Percentiles rank a stretch among this genome's conserved stretches.
These are phyloP conservation scores for Fusarium sacchari DNA, from an alignment of 2,329 filamentous ascomycete species.

Conservation along the genomic window DNA sequence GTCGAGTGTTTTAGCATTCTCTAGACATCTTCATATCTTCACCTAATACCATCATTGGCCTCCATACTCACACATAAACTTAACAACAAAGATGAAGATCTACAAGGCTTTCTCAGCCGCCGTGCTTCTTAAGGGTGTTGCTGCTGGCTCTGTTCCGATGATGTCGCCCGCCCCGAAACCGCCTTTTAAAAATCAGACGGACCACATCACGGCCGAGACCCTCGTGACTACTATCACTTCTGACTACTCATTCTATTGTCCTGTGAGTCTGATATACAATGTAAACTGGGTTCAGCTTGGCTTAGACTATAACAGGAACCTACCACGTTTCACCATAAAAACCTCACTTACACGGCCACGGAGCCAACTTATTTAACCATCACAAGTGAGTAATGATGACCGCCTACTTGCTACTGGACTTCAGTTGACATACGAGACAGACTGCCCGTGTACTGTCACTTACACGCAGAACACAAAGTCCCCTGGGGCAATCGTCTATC, in stretches of 20 bases:
- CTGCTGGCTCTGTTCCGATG: neutral
- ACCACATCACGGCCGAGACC: conserved; percentile 33
- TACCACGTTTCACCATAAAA: conserved; percentile 52
- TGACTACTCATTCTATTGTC: conserved; percentile 56
- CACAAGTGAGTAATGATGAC: conserved; percentile 50
- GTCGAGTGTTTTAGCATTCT: neutral
- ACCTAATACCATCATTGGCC: neutral
- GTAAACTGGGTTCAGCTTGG: neutral
- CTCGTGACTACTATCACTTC: conserved; percentile 51
- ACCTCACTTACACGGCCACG: conserved; percentile 57
- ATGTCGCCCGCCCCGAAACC: neutral
- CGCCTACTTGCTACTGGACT: neutral
- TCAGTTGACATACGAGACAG: conserved; percentile 46
- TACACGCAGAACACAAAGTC: conserved; percentile 24
- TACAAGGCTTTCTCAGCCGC: neutral
- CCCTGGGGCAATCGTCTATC: neutral
- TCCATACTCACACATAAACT: neutral
- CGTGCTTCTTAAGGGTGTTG: conserved; percentile 12
- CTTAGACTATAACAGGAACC: conserved; percentile 32
- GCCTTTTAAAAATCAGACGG: neutral
- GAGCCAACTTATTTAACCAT: conserved; percentile 56
- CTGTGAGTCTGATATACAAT: conserved; percentile 46
- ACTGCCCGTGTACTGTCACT: conserved; percentile 59
- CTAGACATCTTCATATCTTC: neutral
- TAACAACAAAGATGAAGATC: conserved; percentile 10